Conservation (phyloP, 202 grass and related monocot species). For the Musa balbisiana region DNA sequence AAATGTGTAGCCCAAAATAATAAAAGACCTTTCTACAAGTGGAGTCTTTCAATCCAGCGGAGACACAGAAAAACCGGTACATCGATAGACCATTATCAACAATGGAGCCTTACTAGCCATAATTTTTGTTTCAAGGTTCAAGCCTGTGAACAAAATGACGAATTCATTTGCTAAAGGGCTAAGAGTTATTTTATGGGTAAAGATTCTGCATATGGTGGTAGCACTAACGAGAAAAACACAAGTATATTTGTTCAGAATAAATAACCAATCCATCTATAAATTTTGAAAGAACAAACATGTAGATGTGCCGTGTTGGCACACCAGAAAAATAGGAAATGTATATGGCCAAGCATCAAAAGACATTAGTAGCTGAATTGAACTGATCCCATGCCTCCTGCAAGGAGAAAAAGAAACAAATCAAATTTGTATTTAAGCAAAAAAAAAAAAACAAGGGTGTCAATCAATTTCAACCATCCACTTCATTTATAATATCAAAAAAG, state of each 20-base stretch:
- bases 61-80: too few relatives aligned
- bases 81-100: too few relatives aligned
- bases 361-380: slow-evolving; percentile 15
- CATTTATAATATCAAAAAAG: too few relatives aligned
- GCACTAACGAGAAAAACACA: not conserved
- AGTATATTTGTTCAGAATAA: not conserved
- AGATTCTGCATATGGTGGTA: not conserved
- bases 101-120: too few relatives aligned
- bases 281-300: not conserved
- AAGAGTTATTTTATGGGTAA: too few relatives aligned
- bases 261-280: not conserved
- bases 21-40: too few relatives aligned
- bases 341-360: not conserved
- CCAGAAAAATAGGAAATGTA: not conserved
- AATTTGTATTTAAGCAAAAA: not conserved
- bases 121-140: too few relatives aligned
- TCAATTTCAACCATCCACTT: too few relatives aligned
- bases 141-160: too few relatives aligned
- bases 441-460: not conserved
- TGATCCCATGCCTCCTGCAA: slow-evolving; percentile 41
- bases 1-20: too few relatives aligned
- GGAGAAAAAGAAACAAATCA: slow-evolving; percentile 1
- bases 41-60: too few relatives aligned
- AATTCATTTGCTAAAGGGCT: too few relatives aligned
- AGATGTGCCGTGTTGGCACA: not conserved